Conservation (phyloP, 2,329 filamentous ascomycete species). For the Pseudodiploospora longispora region DNA sequence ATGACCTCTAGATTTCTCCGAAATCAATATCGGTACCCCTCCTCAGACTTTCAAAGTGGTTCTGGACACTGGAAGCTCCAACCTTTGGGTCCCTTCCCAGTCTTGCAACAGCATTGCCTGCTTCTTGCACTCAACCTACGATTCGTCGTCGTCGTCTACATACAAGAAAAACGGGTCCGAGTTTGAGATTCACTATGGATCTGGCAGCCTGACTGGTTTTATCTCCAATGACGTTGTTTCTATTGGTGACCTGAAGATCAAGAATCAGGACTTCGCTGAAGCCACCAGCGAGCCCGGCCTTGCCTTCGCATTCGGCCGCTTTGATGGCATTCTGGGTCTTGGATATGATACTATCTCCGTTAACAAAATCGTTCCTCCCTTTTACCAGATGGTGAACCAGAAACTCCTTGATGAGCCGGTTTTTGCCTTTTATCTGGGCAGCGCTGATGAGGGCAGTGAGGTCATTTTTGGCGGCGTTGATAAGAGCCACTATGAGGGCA, state of each 20-base stretch:
- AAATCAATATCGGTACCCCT: conserved; percentile 86
- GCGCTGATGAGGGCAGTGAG: conserved; percentile 67
- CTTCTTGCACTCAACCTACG: conserved; percentile 95
- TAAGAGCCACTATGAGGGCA: conserved; percentile 69
- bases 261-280: conserved; percentile 92
- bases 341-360: conserved; percentile 96
- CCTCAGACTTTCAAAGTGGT: conserved; percentile 97
- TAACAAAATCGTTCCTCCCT: conserved; percentile 87
- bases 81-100: conserved; percentile 92
- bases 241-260: conserved; percentile 83
- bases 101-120: conserved; percentile 94
- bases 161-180: conserved; percentile 90
- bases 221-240: conserved; percentile 79
- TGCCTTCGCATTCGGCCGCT: conserved; percentile 94
- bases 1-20: conserved; percentile 71
- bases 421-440: conserved; percentile 92
- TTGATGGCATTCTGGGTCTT: conserved; percentile 92
- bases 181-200: conserved; percentile 94
- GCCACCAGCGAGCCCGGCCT: conserved; percentile 92
- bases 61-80: conserved; percentile 96
- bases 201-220: conserved; percentile 86
- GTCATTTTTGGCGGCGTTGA: conserved; percentile 86
- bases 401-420: conserved; percentile 83
- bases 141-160: conserved; percentile 78
- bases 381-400: conserved; percentile 93